Evolutionary conservation across 441 rosid genomes (phyloP), one percentile per base, ranked within the genome.

Genomic region (Pelargonium fulgidum): DNA sequence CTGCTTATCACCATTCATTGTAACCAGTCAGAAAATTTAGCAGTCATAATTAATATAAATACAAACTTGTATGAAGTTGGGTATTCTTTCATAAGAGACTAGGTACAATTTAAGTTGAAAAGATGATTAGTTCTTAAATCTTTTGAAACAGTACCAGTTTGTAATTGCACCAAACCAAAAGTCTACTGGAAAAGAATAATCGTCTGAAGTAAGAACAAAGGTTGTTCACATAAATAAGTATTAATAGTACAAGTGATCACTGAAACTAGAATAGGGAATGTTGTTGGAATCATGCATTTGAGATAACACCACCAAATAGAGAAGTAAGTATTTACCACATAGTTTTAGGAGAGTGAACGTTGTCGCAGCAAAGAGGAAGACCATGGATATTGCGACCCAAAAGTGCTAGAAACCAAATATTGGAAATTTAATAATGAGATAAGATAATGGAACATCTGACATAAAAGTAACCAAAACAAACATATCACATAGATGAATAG

Each of bases 381-480:
- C 87, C 88, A 81, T 84, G 41, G 92, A 84, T 82, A 85, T 87
- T n/a, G 88, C 84, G 64, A 87, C 85, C 92, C 88, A 85, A 17
- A 87, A 87, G 68, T 87, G 92, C 92, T 87, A 78, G 73, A 82
- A 75, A 75, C 48, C 36, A 71, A 77, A 77, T 6, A 76, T 20
- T 3, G 56, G 19, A 19, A 45, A 73, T 62, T 79, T 72, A 68
- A 56, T 44, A 73, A 79, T 66, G 20, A 16, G 69, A 72, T 26
- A 73, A 26, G 36, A 16, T 12, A 16, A 7, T n/a, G 44, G 16
- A 66, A 22, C 19, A 65, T 64, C 67, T 52, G 26, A 52, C 54
- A 62, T n/a, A 39, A 62, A 66, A 47, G 44, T 7, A 52, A 4
- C 29, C 45, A 13, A 56, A 64, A 9, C 9, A 44, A 56, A 14